These are phyloP conservation scores for Stereocaulon alpinum DNA, from an alignment of 495 filamentous ascomycete species.

Conservation along the genomic window DNA sequence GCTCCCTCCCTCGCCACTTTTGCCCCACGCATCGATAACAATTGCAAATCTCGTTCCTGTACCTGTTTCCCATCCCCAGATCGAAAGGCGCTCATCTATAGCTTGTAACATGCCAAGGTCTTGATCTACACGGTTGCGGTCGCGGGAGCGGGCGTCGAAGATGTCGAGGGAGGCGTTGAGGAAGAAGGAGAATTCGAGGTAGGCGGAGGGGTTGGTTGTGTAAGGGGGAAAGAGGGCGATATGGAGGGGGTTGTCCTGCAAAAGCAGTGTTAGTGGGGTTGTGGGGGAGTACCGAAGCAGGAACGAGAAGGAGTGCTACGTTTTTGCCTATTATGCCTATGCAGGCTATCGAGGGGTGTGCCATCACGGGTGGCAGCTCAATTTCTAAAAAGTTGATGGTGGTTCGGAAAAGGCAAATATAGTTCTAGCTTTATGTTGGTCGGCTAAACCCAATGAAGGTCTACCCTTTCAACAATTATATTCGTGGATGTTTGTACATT, in stretches of 20 bases:
- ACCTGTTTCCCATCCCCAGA: constrained; percentile 96
- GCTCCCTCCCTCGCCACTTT: constrained; percentile 22
- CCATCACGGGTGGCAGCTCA: constrained; percentile 20
- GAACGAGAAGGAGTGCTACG: constrained; percentile 35
- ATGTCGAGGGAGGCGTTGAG: constrained; percentile 86
- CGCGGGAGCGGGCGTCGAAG: constrained; percentile 66
- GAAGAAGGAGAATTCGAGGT: constrained; percentile 84
- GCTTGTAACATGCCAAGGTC: constrained; percentile 88
- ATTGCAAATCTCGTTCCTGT: constrained; percentile 84
- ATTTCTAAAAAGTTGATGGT: too few species aligned
- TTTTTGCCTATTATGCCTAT: constrained; percentile 88
- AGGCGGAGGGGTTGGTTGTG: constrained; percentile 26
- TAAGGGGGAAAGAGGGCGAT: constrained; percentile 75
- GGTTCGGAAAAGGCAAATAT: too few species aligned
- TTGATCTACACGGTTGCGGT: constrained; percentile 57
- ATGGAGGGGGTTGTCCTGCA: constrained; percentile 90
- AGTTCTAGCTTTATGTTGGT: too few species aligned
- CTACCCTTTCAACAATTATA: not conserved
- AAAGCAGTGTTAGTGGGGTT: too few species aligned
- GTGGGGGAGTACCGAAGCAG: too few species aligned
- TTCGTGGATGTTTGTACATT: not conserved
- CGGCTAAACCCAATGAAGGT: too few species aligned
- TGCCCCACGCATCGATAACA: constrained; percentile 76
- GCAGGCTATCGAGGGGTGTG: constrained; percentile 70
- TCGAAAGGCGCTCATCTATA: constrained; percentile 80